Evolutionary conservation across 1,139 yeast genomes (phyloP), one percentile per base, ranked within the genome.

Genomic region (Suhomyces wounanorum): DNA sequence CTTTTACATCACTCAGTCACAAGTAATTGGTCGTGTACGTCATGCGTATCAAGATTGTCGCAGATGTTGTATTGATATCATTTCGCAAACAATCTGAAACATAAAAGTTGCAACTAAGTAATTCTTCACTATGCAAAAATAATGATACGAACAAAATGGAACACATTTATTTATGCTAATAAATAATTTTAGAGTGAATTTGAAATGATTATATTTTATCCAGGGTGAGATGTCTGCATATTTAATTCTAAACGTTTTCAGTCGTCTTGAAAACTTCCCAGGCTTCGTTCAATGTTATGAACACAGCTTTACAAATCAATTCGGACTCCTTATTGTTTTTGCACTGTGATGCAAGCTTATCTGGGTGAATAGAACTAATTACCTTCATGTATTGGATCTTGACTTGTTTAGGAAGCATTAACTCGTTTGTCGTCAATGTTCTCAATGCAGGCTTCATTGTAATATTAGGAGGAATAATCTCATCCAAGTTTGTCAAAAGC

Each of bases 281-380:
- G 1, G 98, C 92, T 58, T 83, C 81, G 66, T 92, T 92, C 57
- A 95, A 73, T 0, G 84, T 78, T 43, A 91, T 87, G 63, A 95
- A 95, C 0, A 94, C 95, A 9, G 85, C 84, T 60, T 91, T 94
- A 31, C 98, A 95, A 47, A 92, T 75, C 86, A 92, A 82, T 64
- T 86, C 86, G 53, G 83, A 82, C 59, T 89, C 94, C n/a, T 83
- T 72, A 30, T 72, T 68, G 8, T 84, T 69, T 33, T 76, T 73
- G 26, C 60, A 57, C 45, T 59, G 62, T 17, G 59, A 55, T 4
- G 83, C 75, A 39, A 91, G 72, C 67, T 95, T 95, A 67, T 95
- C 99, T 0, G 99, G 99, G 64, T 95, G 99, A 6, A 95, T 90
- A 58, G 86, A 83, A 33, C 96, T 85, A 40, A 91, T 95, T 1